Percentiles rank a stretch among this genome's conserved stretches.
Conservation (phyloP, 148 eudicot species). For the Tetragonia tetragonoides region DNA sequence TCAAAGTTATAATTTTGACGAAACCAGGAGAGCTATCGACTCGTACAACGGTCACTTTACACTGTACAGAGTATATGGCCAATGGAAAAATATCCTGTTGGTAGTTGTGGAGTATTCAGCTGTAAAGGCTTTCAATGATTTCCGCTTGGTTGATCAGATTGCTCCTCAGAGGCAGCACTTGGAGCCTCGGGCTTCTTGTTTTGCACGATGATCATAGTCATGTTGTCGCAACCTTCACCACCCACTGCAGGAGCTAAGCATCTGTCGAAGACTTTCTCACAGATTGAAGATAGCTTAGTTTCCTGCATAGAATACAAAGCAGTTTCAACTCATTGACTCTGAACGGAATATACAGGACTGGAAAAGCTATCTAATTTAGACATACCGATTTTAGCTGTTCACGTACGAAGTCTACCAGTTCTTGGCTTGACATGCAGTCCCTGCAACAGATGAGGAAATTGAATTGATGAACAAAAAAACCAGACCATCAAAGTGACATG, state of each 20-base stretch:
- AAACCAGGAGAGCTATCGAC: neutral
- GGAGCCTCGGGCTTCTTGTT: constrained; percentile 40
- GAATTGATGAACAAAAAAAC: neutral
- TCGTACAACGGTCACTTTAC: neutral
- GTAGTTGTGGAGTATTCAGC: neutral
- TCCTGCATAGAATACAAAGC: constrained; percentile 36
- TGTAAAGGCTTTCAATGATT: constrained; percentile 10
- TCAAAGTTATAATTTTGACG: neutral
- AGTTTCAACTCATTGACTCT: neutral
- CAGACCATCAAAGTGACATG: neutral
- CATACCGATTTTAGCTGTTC: constrained; percentile 53
- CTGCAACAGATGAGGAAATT: constrained; percentile 31
- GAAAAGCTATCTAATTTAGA: neutral
- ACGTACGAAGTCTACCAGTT: constrained; percentile 59
- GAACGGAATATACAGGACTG: neutral
- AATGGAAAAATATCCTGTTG: neutral
- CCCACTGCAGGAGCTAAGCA: constrained; percentile 64
- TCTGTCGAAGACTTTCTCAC: constrained; percentile 53
- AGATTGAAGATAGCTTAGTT: constrained; percentile 55
- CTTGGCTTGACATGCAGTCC: constrained; percentile 87
- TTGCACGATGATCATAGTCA: constrained; percentile 76
- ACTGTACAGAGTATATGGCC: neutral
- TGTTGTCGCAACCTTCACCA: constrained; percentile 77
- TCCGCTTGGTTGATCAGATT: constrained; percentile 1
- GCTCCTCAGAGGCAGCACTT: neutral